Evolutionary conservation across 148 eudicot genomes (phyloP).

Genomic region (Spergularia bocconei): DNA sequence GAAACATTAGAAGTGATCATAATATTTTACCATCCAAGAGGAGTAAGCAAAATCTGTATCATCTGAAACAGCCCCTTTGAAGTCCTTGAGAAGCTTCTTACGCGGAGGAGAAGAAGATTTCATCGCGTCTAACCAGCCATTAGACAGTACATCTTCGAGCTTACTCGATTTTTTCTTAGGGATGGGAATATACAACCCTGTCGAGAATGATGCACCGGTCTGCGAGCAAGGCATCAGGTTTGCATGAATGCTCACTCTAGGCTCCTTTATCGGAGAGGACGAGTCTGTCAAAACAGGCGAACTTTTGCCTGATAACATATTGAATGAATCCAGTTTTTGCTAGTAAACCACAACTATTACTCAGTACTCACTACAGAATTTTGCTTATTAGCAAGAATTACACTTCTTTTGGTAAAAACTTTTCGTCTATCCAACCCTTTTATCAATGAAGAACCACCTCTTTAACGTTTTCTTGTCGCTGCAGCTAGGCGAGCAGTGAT

Average conservation of each 20-base stretch:
- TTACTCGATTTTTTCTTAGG: slow-evolving; percentile 56
- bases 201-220: slow-evolving; percentile 46
- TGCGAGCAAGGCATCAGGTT: slow-evolving; percentile 43
- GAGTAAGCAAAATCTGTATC: slow-evolving; percentile 52
- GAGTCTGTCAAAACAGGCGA: slow-evolving; percentile 75
- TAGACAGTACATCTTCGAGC: slow-evolving; percentile 73
- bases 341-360: no score
- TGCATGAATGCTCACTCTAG: slow-evolving; percentile 54
- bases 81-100: slow-evolving; percentile 55
- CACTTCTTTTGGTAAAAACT: neutral
- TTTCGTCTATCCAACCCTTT: slow-evolving; percentile 60
- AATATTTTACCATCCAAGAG: slow-evolving; percentile 58
- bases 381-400: slow-evolving; percentile 14
- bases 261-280: slow-evolving; percentile 52
- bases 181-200: slow-evolving; percentile 34
- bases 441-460: slow-evolving; percentile 89
- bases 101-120: slow-evolving; percentile 82
- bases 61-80: slow-evolving; percentile 47
- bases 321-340: slow-evolving; percentile 41
- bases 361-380: neutral
- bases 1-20: neutral
- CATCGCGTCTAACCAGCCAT: slow-evolving; percentile 94
- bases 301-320: slow-evolving; percentile 54
- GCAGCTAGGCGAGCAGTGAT: slow-evolving; percentile 43
- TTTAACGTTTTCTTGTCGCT: slow-evolving; percentile 69